Evolutionary conservation across 768 basidiomycete species (phyloP).

Genomic region (Atractiella rhizophila): DNA sequence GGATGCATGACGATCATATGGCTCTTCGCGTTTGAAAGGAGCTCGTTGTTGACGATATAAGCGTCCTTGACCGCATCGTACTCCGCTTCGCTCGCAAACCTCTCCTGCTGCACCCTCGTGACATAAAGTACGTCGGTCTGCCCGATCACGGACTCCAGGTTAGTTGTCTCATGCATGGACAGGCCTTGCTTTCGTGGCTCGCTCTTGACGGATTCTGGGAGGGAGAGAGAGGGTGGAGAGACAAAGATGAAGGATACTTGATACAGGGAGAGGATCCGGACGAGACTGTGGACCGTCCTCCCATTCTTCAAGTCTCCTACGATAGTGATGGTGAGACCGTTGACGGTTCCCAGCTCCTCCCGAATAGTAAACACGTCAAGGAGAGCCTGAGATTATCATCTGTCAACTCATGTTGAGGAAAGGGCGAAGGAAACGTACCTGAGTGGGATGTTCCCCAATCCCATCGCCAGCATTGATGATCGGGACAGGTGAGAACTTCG

Average conservation of each 20-base stretch:
- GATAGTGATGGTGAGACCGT: constrained; percentile 56
- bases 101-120: constrained; percentile 83
- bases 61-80: constrained; percentile 79
- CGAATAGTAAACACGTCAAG: constrained; percentile 35
- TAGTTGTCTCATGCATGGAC: constrained; percentile 50
- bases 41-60: constrained; percentile 79
- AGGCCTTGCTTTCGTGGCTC: constrained; percentile 64
- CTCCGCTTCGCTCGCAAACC: constrained; percentile 53
- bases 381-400: constrained; percentile 31
- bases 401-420: neutral
- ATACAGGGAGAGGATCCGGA: constrained; percentile 73
- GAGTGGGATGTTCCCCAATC: constrained; percentile 87
- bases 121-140: constrained; percentile 94
- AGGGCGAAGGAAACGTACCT: constrained; percentile 28
- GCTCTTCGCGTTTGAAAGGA: constrained; percentile 74
- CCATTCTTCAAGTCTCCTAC: constrained; percentile 96
- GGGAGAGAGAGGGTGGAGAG: constrained; percentile 54
- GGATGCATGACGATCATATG: constrained; percentile 99
- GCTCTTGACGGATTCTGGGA: constrained; percentile 64
- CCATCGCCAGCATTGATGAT: constrained; percentile 95
- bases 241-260: constrained; percentile 88
- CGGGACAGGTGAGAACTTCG: constrained; percentile 83
- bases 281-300: constrained; percentile 85
- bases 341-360: constrained; percentile 90
- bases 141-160: constrained; percentile 67